These are phyloP conservation scores for Ophiorrhiza pumila DNA, from an alignment of 257 asterid species.

Conservation along the genomic window DNA sequence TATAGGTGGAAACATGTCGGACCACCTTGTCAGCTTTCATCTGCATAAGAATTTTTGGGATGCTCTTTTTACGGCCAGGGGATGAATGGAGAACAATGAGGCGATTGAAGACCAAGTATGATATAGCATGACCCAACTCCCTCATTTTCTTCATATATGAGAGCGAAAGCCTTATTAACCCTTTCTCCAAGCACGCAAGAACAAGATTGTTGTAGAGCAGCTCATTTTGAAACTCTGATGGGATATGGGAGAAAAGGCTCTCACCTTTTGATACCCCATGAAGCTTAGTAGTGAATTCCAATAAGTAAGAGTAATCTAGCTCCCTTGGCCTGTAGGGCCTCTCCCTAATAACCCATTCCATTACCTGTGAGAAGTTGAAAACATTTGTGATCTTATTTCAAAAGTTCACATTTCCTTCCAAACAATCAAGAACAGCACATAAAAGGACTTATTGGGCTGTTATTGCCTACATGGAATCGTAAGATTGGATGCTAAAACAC, in stretches of 20 bases:
- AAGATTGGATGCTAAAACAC: not conserved
- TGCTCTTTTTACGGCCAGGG: constrained; percentile 55
- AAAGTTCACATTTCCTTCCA: not conserved
- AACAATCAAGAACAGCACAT: not conserved
- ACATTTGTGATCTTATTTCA: not conserved
- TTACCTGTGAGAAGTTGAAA: constrained; percentile 49
- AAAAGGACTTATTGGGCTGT: too few relatives aligned
- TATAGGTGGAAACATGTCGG: constrained; percentile 71
- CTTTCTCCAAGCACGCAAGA: constrained; percentile 84
- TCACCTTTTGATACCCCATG: constrained; percentile 79
- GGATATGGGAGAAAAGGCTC: constrained; percentile 65
- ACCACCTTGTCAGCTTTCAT: constrained; percentile 81
- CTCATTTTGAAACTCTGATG: constrained; percentile 61
- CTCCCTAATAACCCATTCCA: constrained; percentile 98
- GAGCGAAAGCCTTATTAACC: constrained; percentile 60
- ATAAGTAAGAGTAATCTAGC: constrained; percentile 71
- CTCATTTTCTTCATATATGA: constrained; percentile 92
- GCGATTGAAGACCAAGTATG: constrained; percentile 79
- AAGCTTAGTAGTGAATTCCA: constrained; percentile 81
- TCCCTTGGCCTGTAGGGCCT: constrained; percentile 75
- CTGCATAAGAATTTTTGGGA: constrained; percentile 64
- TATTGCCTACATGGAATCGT: too few relatives aligned
- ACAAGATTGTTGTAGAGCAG: constrained; percentile 80
- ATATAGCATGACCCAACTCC: constrained; percentile 63
- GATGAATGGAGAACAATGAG: constrained; percentile 79